phyloP scores from a whole-genome alignment of 2,329 filamentous ascomycete species.

The Epichloe uncinata region DNA sequence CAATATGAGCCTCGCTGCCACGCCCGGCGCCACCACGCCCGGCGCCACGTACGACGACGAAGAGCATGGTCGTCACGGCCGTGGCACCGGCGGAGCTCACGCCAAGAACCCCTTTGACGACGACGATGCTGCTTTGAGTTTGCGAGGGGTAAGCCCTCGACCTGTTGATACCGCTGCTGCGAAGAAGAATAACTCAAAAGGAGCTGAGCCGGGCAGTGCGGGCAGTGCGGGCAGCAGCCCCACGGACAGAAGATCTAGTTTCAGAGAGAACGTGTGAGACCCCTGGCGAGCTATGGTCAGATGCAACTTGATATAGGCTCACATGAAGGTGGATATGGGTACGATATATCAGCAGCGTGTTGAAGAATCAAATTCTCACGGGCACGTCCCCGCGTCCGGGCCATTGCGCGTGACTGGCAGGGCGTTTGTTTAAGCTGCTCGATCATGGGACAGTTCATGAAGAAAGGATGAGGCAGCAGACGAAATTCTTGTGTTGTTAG shows the following conservation, averaged over 20 bases:
- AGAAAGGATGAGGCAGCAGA: too few species aligned
- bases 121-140: slow-evolving; percentile 41
- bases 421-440: too few species aligned
- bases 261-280: slow-evolving; percentile 51
- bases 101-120: slow-evolving; percentile 58
- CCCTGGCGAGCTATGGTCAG: background rate
- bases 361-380: background rate
- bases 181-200: slow-evolving; percentile 12
- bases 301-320: background rate
- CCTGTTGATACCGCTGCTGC: slow-evolving; percentile 44
- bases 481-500: too few species aligned
- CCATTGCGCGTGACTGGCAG: too few species aligned
- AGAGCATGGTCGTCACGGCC: slow-evolving; percentile 22
- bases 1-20: slow-evolving; percentile 33
- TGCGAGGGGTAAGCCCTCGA: slow-evolving; percentile 59
- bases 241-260: slow-evolving; percentile 55
- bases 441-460: too few species aligned
- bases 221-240: slow-evolving; percentile 36
- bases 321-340: background rate
- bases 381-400: too few species aligned
- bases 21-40: slow-evolving; percentile 21
- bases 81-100: slow-evolving; percentile 9
- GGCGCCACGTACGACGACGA: slow-evolving; percentile 18
- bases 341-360: background rate
- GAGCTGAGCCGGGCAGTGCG: slow-evolving; percentile 20